These are phyloP conservation scores for Epichloe gansuensis DNA, from an alignment of 2,329 filamentous ascomycete species.

Conservation along the genomic window DNA sequence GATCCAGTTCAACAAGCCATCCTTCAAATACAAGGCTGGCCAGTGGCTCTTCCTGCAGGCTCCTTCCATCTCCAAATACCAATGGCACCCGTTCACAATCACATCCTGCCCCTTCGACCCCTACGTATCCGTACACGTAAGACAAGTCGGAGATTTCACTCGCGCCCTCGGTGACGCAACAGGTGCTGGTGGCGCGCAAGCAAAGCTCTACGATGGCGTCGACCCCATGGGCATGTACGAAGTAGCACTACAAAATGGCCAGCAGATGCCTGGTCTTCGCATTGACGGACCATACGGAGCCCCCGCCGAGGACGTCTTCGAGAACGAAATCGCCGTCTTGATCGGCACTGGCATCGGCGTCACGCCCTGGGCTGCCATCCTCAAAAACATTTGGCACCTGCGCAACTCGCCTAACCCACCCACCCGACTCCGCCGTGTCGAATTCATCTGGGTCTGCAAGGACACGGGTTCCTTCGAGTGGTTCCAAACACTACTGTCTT, in stretches of 20 bases:
- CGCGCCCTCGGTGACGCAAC: slow-evolving; percentile 85
- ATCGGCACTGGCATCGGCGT: slow-evolving; percentile 82
- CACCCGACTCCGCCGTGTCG: slow-evolving; percentile 77
- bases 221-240: slow-evolving; percentile 97
- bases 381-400: slow-evolving; percentile 98
- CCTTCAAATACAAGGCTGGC: slow-evolving; percentile 94
- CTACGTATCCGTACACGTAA: slow-evolving; percentile 87
- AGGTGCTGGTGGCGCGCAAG: slow-evolving; percentile 78
- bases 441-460: slow-evolving; percentile 98
- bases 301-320: slow-evolving; percentile 92
- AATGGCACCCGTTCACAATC: slow-evolving; percentile 99
- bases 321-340: slow-evolving; percentile 77
- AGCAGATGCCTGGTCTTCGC: slow-evolving; percentile 78
- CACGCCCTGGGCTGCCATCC: slow-evolving; percentile 73
- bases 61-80: slow-evolving; percentile 71
- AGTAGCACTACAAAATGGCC: slow-evolving; percentile 83
- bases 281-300: slow-evolving; percentile 96
- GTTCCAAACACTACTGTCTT: slow-evolving; percentile 91
- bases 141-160: slow-evolving; percentile 95
- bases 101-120: slow-evolving; percentile 94
- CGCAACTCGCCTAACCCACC: slow-evolving; percentile 83
- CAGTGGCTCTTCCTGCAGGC: slow-evolving; percentile 97
- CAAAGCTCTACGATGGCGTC: slow-evolving; percentile 79
- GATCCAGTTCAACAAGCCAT: slow-evolving; percentile 92
- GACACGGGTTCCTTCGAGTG: slow-evolving; percentile 94